Evolutionary conservation across 495 filamentous ascomycete genomes (phyloP), one percentile per base, ranked within the genome.

Genomic region (Annulohypoxylon stygium): DNA sequence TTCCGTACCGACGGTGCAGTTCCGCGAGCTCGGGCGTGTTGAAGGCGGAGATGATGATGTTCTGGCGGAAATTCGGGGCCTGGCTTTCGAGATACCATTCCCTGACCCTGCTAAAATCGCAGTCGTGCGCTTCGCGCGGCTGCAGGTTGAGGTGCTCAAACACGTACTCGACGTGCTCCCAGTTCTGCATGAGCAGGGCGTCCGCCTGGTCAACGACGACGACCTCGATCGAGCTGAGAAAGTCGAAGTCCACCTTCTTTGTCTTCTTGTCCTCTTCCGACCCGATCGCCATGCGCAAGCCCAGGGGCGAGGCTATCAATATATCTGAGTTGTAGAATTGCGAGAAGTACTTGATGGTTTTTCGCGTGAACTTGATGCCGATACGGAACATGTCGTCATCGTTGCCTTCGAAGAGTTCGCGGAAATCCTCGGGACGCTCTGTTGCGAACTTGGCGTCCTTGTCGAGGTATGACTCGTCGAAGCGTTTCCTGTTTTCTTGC

Each of bases 251-350:
- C 9, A 88, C 83, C 77, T 95, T 95, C 81, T 94, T 94, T 70
- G 78, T 81, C 20, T 86, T 69, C 63, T 70, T 70, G 55, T 69
- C 66, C 26, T 89, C 88, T 61, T 92, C 87, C 48, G 91, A 89
- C 41, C 94, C 94, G 71, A 98, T 92, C 58, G 93, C 93, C 80
- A 96, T 94, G 36, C 94, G 91, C 30, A 99, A 82, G 18, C 96
- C 96, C 2, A 99, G 83, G 1, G 96, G 93, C 73, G 91, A 93
- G 33, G 93, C 95, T 53, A 99, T 85, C 65, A 99, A 95, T 75
- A 99, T 91, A 78, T 99, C 96, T 2, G 94, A 97, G 71, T 91
- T 93, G 83, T 98, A 98, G 81, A 99, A 99, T 77, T 95, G 91
- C 5, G 95, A 87, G 78, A 97, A 99, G 78, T 92, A 96, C 78